Evolutionary conservation across 371 early-diverging fungal species (phyloP).

Genomic region (Cokeromyces recurvatus): DNA sequence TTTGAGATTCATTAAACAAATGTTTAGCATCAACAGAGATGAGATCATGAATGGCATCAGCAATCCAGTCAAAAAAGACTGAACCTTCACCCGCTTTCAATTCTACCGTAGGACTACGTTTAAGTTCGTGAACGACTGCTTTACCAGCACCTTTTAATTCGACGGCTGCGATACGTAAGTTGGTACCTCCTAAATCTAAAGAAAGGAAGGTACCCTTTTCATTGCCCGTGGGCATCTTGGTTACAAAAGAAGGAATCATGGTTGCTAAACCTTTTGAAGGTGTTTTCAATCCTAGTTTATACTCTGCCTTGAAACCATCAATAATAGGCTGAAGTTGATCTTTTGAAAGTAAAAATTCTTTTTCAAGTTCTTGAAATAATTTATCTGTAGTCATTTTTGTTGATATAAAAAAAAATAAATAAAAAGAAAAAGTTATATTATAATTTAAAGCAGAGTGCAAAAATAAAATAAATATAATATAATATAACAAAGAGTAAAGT

Average conservation of each 20-base stretch:
- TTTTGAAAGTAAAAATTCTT: conserved; percentile 32
- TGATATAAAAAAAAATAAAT: neutral
- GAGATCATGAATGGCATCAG: conserved; percentile 51
- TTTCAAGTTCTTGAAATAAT: conserved; percentile 25
- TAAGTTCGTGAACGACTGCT: conserved; percentile 67
- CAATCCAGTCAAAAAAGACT: conserved; percentile 89
- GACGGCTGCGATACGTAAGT: conserved; percentile 83
- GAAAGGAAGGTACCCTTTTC: conserved; percentile 85
- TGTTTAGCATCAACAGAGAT: conserved; percentile 24
- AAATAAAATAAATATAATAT: too few species aligned
- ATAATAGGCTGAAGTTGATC: conserved; percentile 48
- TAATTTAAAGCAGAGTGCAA: neutral
- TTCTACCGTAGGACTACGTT: conserved; percentile 45
- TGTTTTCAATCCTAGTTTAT: conserved; percentile 33
- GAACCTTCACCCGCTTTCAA: conserved; percentile 62
- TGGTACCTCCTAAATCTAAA: conserved; percentile 91
- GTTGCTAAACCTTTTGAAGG: conserved; percentile 51
- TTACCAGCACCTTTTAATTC: conserved; percentile 70
- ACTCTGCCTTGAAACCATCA: conserved; percentile 42
- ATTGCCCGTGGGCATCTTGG: conserved; percentile 73
- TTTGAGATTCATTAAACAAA: conserved; percentile 23
- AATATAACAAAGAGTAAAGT: too few species aligned
- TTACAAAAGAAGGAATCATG: conserved; percentile 85
- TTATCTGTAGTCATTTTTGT: conserved; percentile 14
- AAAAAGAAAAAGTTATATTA: conserved; percentile 5